Conservation (phyloP, 2,329 filamentous ascomycete genomes). For the Alternaria brassicicola region DNA sequence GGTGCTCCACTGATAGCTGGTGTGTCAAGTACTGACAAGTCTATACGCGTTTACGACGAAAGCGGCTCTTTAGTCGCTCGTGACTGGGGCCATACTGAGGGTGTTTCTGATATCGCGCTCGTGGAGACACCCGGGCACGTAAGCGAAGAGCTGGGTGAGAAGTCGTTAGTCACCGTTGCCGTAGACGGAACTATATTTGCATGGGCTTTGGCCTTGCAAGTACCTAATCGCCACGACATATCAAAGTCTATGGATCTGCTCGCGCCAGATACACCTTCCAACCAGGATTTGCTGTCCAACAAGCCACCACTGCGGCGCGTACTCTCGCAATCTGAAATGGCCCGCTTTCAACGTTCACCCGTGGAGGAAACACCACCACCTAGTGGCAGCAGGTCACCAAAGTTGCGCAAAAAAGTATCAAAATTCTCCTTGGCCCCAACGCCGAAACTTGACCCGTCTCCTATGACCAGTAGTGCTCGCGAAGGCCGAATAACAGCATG, state of each 20-base stretch:
- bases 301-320: slow-evolving; percentile 82
- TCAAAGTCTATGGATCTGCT: slow-evolving; percentile 48
- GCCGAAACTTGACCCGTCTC: slow-evolving; percentile 53
- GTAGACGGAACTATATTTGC: slow-evolving; percentile 59
- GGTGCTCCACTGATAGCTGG: slow-evolving; percentile 75
- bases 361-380: slow-evolving; percentile 45
- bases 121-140: slow-evolving; percentile 50
- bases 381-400: slow-evolving; percentile 55
- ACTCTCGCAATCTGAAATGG: slow-evolving; percentile 83
- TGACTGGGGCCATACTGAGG: slow-evolving; percentile 95
- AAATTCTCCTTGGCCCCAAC: slow-evolving; percentile 56
- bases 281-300: slow-evolving; percentile 42
- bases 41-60: slow-evolving; percentile 86
- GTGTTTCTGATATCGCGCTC: slow-evolving; percentile 83
- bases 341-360: slow-evolving; percentile 70
- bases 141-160: slow-evolving; percentile 56
- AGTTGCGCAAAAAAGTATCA: slow-evolving; percentile 62
- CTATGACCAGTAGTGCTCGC: slow-evolving; percentile 34
- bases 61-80: slow-evolving; percentile 79
- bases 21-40: slow-evolving; percentile 95
- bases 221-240: slow-evolving; percentile 37
- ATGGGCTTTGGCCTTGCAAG: slow-evolving; percentile 48
- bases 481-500: slow-evolving; percentile 28
- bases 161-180: slow-evolving; percentile 55
- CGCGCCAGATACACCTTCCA: slow-evolving; percentile 39